A percentile compares a stretch with the other conserved stretches of the same genome.
phyloP scores from a whole-genome alignment of 148 eudicot species.

The Diospyros kaki region DNA sequence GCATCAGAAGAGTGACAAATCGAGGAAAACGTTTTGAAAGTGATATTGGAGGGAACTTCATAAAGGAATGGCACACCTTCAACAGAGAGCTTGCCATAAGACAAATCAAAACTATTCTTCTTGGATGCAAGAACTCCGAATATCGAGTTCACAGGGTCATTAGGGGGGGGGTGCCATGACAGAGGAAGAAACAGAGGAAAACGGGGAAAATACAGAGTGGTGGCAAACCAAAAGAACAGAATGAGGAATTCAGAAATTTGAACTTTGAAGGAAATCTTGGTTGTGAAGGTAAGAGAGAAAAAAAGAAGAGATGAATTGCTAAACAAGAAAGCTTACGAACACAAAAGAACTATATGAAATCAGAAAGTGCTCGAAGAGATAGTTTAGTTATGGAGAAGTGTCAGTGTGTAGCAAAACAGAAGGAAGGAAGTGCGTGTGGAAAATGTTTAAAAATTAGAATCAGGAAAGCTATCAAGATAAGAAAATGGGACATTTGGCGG shows the following conservation, averaged over 20 bases:
- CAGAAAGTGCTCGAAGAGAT: neutral
- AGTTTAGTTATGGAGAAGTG: neutral
- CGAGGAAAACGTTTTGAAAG: slow-evolving; percentile 42
- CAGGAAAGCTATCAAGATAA: neutral
- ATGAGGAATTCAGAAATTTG: neutral
- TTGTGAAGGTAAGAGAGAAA: neutral
- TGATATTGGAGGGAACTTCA: slow-evolving; percentile 51
- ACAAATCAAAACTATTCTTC: slow-evolving; percentile 30
- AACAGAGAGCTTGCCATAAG: slow-evolving; percentile 43
- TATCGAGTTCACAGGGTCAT: slow-evolving; percentile 30
- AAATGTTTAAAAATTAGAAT: slow-evolving; percentile 12
- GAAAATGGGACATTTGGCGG: neutral
- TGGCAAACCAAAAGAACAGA: neutral
- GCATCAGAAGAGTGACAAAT: slow-evolving; percentile 40
- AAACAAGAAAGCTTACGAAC: slow-evolving; percentile 1
- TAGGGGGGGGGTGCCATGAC: slow-evolving; percentile 60
- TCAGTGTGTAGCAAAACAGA: neutral
- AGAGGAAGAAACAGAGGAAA: slow-evolving; percentile 4
- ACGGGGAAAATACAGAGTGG: neutral
- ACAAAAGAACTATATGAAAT: neutral
- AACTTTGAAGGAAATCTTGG: neutral
- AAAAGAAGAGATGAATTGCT: neutral
- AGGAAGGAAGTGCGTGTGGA: neutral
- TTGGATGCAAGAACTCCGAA: slow-evolving; percentile 14
- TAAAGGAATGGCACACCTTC: slow-evolving; percentile 38